These are phyloP conservation scores for Phyllosticta capitalensis DNA, from an alignment of 2,329 filamentous ascomycete genomes.

Conservation along the genomic window DNA sequence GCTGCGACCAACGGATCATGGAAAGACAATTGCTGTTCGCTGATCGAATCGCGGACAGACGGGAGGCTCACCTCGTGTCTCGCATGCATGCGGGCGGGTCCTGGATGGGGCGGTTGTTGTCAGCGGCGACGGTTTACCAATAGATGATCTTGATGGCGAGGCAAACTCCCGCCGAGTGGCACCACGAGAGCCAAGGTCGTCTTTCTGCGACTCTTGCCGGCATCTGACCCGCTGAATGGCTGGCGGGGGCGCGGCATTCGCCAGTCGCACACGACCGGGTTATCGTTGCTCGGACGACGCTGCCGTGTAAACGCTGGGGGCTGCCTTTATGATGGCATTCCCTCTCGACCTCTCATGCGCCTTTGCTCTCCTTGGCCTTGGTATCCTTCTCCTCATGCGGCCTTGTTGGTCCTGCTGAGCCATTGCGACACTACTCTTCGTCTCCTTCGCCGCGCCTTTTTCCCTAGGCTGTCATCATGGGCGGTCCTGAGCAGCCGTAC, in stretches of 20 bases:
- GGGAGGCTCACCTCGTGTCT: background rate
- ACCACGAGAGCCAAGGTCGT: background rate
- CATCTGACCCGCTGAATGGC: background rate
- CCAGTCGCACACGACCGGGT: background rate
- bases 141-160: background rate
- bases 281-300: background rate
- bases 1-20: background rate
- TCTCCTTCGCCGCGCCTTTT: background rate
- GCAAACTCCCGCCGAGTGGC: background rate
- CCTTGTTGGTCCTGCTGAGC: background rate
- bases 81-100: background rate
- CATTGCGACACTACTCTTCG: background rate
- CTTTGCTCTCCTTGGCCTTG: background rate
- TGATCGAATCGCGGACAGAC: background rate
- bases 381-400: background rate
- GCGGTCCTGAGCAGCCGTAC: slow-evolving; percentile 47
- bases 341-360: background rate
- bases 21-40: background rate
- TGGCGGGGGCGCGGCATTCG: background rate
- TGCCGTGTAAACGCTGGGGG: background rate
- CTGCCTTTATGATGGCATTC: background rate
- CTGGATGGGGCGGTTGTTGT: background rate
- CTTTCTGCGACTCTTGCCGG: background rate
- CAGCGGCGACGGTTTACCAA: background rate
- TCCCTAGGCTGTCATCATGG: background rate